Evolutionary conservation across 139 green algal genomes (phyloP).

Genomic region (Tetraselmis chui): DNA sequence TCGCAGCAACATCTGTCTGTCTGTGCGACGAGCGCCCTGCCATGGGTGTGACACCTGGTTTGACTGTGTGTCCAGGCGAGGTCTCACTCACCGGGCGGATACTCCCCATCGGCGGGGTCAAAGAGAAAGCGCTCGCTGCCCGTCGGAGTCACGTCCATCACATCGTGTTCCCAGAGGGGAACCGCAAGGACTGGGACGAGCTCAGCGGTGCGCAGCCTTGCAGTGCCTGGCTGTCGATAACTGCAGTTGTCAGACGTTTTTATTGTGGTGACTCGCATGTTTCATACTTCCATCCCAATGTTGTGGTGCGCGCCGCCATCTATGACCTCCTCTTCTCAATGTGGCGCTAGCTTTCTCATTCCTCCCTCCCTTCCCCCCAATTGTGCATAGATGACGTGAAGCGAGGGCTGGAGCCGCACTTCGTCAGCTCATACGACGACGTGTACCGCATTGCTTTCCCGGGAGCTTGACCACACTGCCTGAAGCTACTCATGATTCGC

Average conservation of each 20-base stretch:
- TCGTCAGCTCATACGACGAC: constrained; percentile 78
- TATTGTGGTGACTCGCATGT: not conserved
- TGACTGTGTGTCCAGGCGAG: constrained; percentile 51
- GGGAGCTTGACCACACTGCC: constrained; percentile 2
- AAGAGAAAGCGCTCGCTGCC: constrained; percentile 90
- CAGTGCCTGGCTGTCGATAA: not conserved
- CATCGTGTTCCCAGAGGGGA: constrained; percentile 85
- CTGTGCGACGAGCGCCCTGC: too few species aligned
- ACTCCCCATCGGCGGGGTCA: constrained; percentile 87
- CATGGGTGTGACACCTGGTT: too few species aligned
- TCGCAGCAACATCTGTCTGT: too few species aligned
- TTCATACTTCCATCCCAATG: constrained; percentile 1
- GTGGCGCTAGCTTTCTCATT: not conserved
- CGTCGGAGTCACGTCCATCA: constrained; percentile 52
- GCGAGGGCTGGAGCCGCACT: constrained; percentile 72
- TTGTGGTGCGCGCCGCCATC: not conserved
- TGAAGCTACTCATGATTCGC: too few species aligned
- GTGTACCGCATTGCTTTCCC: constrained; percentile 75
- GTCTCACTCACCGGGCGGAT: constrained; percentile 90
- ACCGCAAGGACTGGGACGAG: constrained; percentile 88
- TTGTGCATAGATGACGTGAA: constrained; percentile 59
- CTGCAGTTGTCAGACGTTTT: constrained; percentile 21
- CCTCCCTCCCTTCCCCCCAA: not conserved
- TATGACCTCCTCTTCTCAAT: not conserved
- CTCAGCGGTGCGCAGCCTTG: constrained; percentile 33